phyloP scores from a whole-genome alignment of 73 alveolate genomes.

The Durusdinium trenchii region DNA sequence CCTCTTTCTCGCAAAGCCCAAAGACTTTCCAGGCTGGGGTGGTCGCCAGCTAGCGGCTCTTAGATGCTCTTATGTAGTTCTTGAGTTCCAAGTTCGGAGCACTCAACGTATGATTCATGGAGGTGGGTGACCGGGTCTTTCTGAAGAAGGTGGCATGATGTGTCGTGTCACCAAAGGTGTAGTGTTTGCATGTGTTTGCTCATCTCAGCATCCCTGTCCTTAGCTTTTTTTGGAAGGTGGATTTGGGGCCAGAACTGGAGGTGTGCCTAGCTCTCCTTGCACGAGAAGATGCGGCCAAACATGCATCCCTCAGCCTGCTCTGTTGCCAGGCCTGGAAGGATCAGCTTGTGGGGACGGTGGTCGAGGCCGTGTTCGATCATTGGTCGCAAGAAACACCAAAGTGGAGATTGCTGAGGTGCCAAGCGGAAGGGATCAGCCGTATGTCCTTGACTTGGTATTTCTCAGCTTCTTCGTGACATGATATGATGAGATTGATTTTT shows the following conservation, averaged over 20 bases:
- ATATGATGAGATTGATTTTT: not conserved
- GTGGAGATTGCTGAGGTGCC: not conserved
- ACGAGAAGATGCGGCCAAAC: not conserved
- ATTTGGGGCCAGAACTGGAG: constrained; percentile 41
- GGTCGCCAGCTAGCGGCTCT: too few relatives aligned
- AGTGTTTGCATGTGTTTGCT: too few relatives aligned
- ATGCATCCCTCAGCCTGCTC: not conserved
- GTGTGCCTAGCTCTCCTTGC: not conserved
- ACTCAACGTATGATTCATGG: not conserved
- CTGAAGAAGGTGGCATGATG: not conserved
- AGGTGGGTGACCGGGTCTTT: constrained; percentile 61
- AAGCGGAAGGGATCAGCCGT: not conserved
- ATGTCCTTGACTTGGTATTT: not conserved
- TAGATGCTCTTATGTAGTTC: too few relatives aligned
- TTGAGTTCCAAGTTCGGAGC: too few relatives aligned
- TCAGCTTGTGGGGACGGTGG: constrained; percentile 46
- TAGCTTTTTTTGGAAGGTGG: not conserved
- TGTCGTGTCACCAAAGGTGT: too few relatives aligned
- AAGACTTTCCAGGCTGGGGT: not conserved
- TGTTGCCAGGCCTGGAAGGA: constrained; percentile 44
- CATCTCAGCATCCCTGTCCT: too few relatives aligned
- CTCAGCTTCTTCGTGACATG: not conserved
- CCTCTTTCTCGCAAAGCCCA: not conserved
- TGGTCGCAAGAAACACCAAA: not conserved
- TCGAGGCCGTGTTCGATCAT: not conserved